Conservation (phyloP, 2,329 filamentous ascomycete species). For the Fusarium setosum region DNA sequence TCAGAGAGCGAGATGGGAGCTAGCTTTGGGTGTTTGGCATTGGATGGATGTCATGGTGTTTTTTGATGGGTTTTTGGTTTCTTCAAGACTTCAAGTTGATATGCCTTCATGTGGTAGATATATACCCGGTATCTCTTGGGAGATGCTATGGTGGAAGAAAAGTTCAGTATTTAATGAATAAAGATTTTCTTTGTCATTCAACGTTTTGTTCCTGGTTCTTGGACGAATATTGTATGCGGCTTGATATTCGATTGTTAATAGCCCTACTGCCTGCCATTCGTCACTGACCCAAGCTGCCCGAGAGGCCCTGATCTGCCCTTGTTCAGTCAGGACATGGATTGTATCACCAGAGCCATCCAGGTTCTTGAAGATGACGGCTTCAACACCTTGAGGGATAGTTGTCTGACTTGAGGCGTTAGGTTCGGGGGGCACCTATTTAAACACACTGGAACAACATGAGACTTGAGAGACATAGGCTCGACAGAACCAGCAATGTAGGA, state of each 20-base stretch:
- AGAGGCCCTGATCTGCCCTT: too few relatives aligned
- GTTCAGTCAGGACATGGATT: too few relatives aligned
- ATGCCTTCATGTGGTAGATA: not conserved
- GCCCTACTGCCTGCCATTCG: too few relatives aligned
- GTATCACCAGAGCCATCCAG: not conserved
- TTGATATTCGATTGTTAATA: too few relatives aligned
- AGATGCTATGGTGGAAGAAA: slow-evolving; percentile 17
- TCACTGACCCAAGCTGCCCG: too few relatives aligned
- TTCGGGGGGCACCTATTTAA: too few relatives aligned
- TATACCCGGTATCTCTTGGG: slow-evolving; percentile 33
- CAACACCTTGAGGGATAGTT: not conserved
- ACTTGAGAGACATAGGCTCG: too few relatives aligned
- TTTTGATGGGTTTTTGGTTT: not conserved
- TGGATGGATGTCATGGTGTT: slow-evolving; percentile 15
- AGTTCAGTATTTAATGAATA: slow-evolving; percentile 17
- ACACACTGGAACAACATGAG: too few relatives aligned
- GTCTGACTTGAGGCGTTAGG: not conserved
- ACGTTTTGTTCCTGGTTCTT: not conserved
- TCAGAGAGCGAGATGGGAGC: not conserved
- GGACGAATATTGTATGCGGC: too few relatives aligned
- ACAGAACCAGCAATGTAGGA: too few relatives aligned
- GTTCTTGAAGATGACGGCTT: not conserved
- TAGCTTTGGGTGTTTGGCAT: not conserved
- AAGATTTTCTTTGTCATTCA: slow-evolving; percentile 1
- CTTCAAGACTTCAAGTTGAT: not conserved